Evolutionary conservation across 768 basidiomycete species (phyloP).

Genomic region (Naganishia vishniacii): DNA sequence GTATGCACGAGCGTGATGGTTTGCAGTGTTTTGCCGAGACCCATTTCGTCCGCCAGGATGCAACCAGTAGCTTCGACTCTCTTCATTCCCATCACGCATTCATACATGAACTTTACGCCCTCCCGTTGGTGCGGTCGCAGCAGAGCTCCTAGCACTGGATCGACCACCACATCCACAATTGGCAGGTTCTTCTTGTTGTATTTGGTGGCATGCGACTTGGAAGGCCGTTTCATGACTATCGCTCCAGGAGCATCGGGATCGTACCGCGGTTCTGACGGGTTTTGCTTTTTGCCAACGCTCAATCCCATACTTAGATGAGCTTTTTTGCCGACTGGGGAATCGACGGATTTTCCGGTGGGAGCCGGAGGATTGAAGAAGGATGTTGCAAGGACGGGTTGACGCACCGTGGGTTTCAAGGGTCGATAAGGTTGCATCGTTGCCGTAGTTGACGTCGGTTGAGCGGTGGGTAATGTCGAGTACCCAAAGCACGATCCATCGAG

Average conservation of each 20-base stretch:
- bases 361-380: conserved; percentile 36
- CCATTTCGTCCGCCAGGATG: conserved; percentile 96
- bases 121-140: conserved; percentile 86
- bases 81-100: conserved; percentile 88
- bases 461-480: conserved; percentile 28
- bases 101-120: conserved; percentile 80
- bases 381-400: conserved; percentile 30
- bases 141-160: conserved; percentile 69
- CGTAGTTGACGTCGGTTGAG: conserved; percentile 31
- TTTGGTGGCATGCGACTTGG: conserved; percentile 60
- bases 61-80: conserved; percentile 85
- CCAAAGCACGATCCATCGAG: conserved; percentile 31
- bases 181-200: conserved; percentile 63
- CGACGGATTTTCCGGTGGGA: background rate
- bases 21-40: conserved; percentile 87
- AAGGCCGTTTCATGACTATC: conserved; percentile 77
- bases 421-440: conserved; percentile 15
- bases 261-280: conserved; percentile 49
- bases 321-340: conserved; percentile 13
- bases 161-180: conserved; percentile 71
- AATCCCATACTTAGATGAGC: conserved; percentile 32
- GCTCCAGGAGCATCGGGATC: conserved; percentile 72
- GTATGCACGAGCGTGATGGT: conserved; percentile 92
- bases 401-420: conserved; percentile 19
- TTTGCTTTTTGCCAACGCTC: conserved; percentile 33